Base-by-base conservation (phyloP, 2,329 filamentous ascomycete species). In the Lecanicillium sp. region DNA sequence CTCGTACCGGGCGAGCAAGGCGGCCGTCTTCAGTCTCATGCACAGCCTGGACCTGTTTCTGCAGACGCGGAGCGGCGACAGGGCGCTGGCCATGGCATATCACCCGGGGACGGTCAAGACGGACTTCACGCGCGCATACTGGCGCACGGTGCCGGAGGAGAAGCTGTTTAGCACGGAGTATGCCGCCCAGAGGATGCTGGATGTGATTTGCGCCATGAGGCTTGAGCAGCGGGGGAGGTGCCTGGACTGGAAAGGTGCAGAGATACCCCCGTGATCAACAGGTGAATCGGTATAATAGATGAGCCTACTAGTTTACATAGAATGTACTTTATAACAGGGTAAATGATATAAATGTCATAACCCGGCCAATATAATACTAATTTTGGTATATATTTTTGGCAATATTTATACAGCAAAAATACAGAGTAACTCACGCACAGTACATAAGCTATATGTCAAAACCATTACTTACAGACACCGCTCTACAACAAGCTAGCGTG, bases 71-170 rank as follows among this genome's bases (percentile, higher is more conserved):
- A 71, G 72, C 42, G 77, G 71, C 0, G 71, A 74, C 1, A 25
- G 11, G 22, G 84, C 82, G 0, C 66, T 87, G 47, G 77, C 78
- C 1, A 62, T 94, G 10, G 74, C 72, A 9, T 71, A 92, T 52
- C 87, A 92, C 59, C 87, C 87, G 1, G 86, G 87, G 3, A 92
- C 86, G 1, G 85, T 92, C 35, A 79, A 73, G 64, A 92, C 86
- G 36, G 79, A 73, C 9, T 62, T 94, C 44, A 87, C 79, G 46
- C 71, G 68, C 51, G 78, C 79, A 31, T 92, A 85, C 54, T 90
- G 84, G 85, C 65, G 54, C 0, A 75, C 68, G 29, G 78, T 83
- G 30, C 67, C 68, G 33, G 68, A 73, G 48, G 67, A 53, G 2
- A 79, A 81, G 58, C 61, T 92, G 48, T 80, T 90, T 48, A 75